Evolutionary conservation across 257 asterid genomes (phyloP).

Genomic region (Avicennia marina): DNA sequence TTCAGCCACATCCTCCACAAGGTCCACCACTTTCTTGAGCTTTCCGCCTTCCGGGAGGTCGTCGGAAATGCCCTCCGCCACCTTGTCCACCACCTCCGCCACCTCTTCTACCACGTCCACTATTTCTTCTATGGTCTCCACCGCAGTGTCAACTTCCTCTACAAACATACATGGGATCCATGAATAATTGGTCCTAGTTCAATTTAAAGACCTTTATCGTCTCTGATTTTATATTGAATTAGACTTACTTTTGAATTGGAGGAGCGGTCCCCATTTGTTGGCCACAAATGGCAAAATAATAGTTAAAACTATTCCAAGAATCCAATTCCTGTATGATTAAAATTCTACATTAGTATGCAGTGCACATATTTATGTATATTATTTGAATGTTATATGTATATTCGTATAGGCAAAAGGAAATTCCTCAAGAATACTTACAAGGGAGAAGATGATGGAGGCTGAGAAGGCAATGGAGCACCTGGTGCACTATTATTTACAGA

Average conservation of each 20-base stretch:
- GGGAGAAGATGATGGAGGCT: slow-evolving; percentile 30
- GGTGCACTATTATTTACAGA: slow-evolving; percentile 25
- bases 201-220: too few relatives aligned
- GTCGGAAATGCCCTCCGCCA: slow-evolving; percentile 47
- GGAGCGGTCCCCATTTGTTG: slow-evolving; percentile 30
- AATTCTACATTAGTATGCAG: not conserved
- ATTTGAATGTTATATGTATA: too few relatives aligned
- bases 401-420: too few relatives aligned
- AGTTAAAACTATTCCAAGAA: slow-evolving; percentile 30
- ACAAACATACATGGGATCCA: too few relatives aligned
- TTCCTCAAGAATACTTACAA: slow-evolving; percentile 32
- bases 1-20: slow-evolving; percentile 53
- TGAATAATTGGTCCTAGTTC: too few relatives aligned
- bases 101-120: slow-evolving; percentile 51
- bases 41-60: slow-evolving; percentile 46
- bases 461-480: slow-evolving; percentile 41
- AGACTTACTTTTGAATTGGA: slow-evolving; percentile 30
- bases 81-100: slow-evolving; percentile 52
- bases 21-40: slow-evolving; percentile 30
- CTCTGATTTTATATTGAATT: not conserved
- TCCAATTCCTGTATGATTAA: slow-evolving; percentile 32
- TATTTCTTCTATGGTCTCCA: slow-evolving; percentile 52
- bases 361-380: too few relatives aligned
- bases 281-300: slow-evolving; percentile 32
- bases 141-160: slow-evolving; percentile 53